Conservation (phyloP, 306 rosid genomes). For the Cucumis sativus region Cucumber_9930_V3 NC_026655.2:1141501-1142000, state of each 20-base stretch:
- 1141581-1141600: slow-evolving; percentile 43
- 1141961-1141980: neutral
- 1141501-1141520: neutral
- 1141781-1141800: neutral
- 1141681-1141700: neutral
- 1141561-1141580: slow-evolving; percentile 59
- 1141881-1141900: neutral
- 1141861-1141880: neutral
- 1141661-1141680: neutral
- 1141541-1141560: slow-evolving; percentile 54
- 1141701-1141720: neutral
- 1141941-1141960: neutral
- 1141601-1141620: slow-evolving; percentile 67
- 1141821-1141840: neutral
- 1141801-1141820: neutral
- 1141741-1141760: neutral
- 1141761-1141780: neutral
- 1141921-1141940: neutral
- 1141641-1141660: slow-evolving; percentile 30
- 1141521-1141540: slow-evolving; percentile 23
- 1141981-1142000: neutral
- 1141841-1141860: neutral
- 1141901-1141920: no score
- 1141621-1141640: slow-evolving; percentile 66
- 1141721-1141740: neutral